phyloP scores from a whole-genome alignment of 768 basidiomycete species.

The Phlebiopsis gigantea region DNA sequence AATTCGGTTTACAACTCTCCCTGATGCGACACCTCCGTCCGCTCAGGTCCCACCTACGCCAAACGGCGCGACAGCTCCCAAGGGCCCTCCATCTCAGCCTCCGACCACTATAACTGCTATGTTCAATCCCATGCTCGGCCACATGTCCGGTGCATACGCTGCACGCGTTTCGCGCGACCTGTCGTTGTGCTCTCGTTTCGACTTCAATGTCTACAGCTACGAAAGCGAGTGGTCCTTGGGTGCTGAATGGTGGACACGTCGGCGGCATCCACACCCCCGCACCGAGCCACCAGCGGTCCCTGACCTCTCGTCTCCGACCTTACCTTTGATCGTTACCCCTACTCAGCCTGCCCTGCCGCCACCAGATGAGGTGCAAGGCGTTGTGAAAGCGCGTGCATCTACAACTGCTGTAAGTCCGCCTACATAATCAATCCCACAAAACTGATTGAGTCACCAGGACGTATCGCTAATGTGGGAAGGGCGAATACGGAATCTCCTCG shows the following conservation, averaged over 20 bases:
- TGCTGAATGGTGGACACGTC: conserved; percentile 92
- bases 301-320: conserved; percentile 13
- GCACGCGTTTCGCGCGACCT: conserved; percentile 84
- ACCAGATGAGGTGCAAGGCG: conserved; percentile 50
- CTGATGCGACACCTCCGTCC: conserved; percentile 68
- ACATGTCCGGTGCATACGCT: conserved; percentile 87
- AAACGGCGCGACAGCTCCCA: conserved; percentile 20
- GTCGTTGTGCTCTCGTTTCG: conserved; percentile 83
- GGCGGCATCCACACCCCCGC: conserved; percentile 32
- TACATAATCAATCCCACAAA: too few relatives aligned
- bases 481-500: conserved; percentile 79
- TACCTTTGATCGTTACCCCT: conserved; percentile 19
- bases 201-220: conserved; percentile 96
- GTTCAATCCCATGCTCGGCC: conserved; percentile 95
- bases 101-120: conserved; percentile 93
- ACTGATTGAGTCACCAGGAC: conserved; percentile 51
- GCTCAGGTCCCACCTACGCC: conserved; percentile 43
- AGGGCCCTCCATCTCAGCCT: conserved; percentile 52
- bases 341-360: not conserved
- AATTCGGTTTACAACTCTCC: conserved; percentile 89
- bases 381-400: conserved; percentile 85
- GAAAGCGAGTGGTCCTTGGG: conserved; percentile 96
- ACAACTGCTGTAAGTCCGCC: conserved; percentile 87
- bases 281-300: conserved; percentile 19
- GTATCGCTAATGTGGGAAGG: conserved; percentile 94